Evolutionary conservation across 352 stramenopile species (phyloP), one percentile per base, ranked within the genome.

Genomic region (Pythium oligandrum): DNA sequence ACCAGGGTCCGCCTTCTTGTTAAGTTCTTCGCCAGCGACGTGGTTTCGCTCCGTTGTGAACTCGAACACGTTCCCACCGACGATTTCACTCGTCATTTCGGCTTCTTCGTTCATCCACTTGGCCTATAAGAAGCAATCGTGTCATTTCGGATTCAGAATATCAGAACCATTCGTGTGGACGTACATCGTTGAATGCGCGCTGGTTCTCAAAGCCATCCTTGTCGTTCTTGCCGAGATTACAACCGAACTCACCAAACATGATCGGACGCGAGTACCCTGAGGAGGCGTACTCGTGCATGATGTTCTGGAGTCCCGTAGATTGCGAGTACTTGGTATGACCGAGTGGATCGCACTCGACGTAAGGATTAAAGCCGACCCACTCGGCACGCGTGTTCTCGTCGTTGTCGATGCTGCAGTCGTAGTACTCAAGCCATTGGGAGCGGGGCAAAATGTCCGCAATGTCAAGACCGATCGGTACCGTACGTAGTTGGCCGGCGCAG

Each of bases 81-180:
- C 67, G 40, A 90, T 74, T 46, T 85, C 70, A 35, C 68, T 52
- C 0, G 63, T 87, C 78, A 91, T 86, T 4, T 76, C 71, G 35
- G 69, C 61, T 57, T 88, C 78, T 31, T 79, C 68, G 58, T 89
- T 89, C 78, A 92, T 88, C 77, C 78, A 89, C 48, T 82, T 82
- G 11, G 78, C 38, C 75, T 42, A 12, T 42, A 12, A 42, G 38
- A 8, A 42, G 38, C 12, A 42, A 42, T 42, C 12, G 38, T 42
- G 0, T 12, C 7, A 42, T 42, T 12, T 12, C 12, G 12, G 38
- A 12, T 12, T 8, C 38, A 42, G 7, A 42, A 12, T 12, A 12
- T 12, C 7, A 42, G 7, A 42, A 12, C 38, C 38, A 42, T 12
- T 12, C 38, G 17, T 26, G 17, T 26, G 17, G 17, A 42, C 38